phyloP scores from a whole-genome alignment of 345 rosid species.

The Eucalyptus sideroxylon region DNA sequence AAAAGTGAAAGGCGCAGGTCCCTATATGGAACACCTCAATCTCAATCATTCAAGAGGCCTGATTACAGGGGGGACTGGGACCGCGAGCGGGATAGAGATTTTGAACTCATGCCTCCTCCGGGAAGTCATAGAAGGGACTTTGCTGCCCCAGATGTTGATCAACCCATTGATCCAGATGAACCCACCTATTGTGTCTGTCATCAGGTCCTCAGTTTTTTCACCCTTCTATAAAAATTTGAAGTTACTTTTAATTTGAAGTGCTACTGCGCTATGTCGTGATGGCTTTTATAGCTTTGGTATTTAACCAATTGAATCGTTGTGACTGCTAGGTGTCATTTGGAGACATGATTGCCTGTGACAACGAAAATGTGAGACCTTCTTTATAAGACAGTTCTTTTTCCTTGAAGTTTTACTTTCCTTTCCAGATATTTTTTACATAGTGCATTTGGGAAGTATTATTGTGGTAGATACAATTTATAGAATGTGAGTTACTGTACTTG shows the following conservation, averaged over 20 bases:
- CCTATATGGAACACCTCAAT: conserved; percentile 56
- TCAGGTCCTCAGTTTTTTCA: conserved; percentile 47
- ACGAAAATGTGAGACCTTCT: conserved; percentile 66
- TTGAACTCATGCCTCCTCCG: conserved; percentile 99
- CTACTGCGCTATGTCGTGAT: neutral
- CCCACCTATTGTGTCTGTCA: conserved; percentile 98
- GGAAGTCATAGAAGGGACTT: conserved; percentile 81
- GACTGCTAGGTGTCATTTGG: conserved; percentile 79
- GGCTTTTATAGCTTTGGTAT: neutral
- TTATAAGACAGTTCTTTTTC: neutral
- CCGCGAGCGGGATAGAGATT: conserved; percentile 82
- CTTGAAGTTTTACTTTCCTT: neutral
- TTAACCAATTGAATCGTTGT: neutral
- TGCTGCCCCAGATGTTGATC: conserved; percentile 51
- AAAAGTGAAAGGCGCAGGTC: conserved; percentile 71
- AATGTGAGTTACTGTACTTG: neutral
- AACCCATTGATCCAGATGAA: conserved; percentile 95
- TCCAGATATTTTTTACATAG: neutral
- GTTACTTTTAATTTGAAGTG: neutral
- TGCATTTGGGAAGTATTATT: neutral
- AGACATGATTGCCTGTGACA: conserved; percentile 99
- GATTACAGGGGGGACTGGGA: conserved; percentile 91
- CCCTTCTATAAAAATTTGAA: neutral
- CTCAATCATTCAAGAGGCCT: conserved; percentile 66
- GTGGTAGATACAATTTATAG: neutral